Base-by-base conservation (phyloP, 768 basidiomycete genomes). In the Macrolepiota fuliginosa region DNA sequence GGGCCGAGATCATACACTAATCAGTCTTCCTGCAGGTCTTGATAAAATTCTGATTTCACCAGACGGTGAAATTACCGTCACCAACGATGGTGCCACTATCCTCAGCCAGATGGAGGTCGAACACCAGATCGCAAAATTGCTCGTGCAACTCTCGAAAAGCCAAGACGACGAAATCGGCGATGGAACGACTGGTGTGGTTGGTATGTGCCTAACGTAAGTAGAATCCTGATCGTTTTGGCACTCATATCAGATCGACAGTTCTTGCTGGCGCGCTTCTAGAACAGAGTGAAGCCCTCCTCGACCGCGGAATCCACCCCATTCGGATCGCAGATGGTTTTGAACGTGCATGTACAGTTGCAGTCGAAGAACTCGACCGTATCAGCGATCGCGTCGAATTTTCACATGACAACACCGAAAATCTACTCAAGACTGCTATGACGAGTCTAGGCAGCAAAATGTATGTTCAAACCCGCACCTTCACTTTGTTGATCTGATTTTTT, bases 151-250 rank as follows among this genome's bases (percentile, higher is more conserved):
- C 45, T 96, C 94, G 17, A 96, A 96, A 80, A 94, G 92, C 72
- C 97, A 99, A 79, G 97, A 99, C 73, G 97, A 99, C 74, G 97
- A 99, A 79, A 96, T 99, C 72, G 97, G 97, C 25, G 97, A 99
- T 76, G 97, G 97, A 62, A 98, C 97, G 5, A 98, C 97, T 29
- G 97, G 97, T 73, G 97, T 99, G 62, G 97, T 98, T 65, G 96
- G 96, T 96, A 72, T 70, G 94, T 84, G 51, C 36, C 54, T 45
- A 36, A 56, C 56, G 35, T 54, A 25, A 57, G n/a, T 32, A 24
- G 35, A 49, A 59, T 39, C 32, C 37, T 29, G 12, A 17, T 25
- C 27, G 22, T 7, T 63, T n/a, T 62, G 59, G 22, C 59, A 22
- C 37, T 50, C 47, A 54, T n/a, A 37, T 63, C 35, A 51, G 24